phyloP scores from a whole-genome alignment of 805 yeast species.

The Pichia exigua region DNA sequence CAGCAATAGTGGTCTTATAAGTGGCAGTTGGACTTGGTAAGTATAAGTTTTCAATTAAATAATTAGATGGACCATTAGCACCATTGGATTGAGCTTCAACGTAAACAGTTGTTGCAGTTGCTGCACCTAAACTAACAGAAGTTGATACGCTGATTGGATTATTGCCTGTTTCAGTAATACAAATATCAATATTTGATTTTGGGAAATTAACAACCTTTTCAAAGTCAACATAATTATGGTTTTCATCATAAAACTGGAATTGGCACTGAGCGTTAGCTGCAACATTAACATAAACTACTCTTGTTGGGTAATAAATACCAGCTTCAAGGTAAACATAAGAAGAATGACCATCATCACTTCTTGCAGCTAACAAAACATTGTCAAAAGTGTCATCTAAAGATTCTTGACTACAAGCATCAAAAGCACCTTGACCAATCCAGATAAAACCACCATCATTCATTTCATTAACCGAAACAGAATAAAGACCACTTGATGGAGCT shows the following conservation, averaged over 20 bases:
- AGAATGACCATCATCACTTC: background rate
- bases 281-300: constrained; percentile 8
- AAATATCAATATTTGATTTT: background rate
- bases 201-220: constrained; percentile 3
- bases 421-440: constrained; percentile 24
- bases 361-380: constrained; percentile 3
- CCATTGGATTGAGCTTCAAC: background rate
- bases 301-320: constrained; percentile 13
- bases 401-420: constrained; percentile 25
- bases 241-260: constrained; percentile 8
- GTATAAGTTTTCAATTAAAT: constrained; percentile 1
- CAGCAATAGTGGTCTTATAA: background rate
- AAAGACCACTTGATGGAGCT: constrained; percentile 25
- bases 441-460: constrained; percentile 28
- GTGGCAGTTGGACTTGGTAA: background rate
- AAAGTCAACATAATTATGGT: constrained; percentile 3
- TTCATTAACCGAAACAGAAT: constrained; percentile 13
- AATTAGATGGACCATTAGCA: background rate
- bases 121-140: background rate
- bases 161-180: background rate
- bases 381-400: background rate
- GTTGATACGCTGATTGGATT: constrained; percentile 2
- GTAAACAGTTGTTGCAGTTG: background rate
- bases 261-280: background rate
- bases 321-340: constrained; percentile 9